Conservation (phyloP, 192 early-diverging fungal species). For the Umbelopsis isabellina region DNA sequence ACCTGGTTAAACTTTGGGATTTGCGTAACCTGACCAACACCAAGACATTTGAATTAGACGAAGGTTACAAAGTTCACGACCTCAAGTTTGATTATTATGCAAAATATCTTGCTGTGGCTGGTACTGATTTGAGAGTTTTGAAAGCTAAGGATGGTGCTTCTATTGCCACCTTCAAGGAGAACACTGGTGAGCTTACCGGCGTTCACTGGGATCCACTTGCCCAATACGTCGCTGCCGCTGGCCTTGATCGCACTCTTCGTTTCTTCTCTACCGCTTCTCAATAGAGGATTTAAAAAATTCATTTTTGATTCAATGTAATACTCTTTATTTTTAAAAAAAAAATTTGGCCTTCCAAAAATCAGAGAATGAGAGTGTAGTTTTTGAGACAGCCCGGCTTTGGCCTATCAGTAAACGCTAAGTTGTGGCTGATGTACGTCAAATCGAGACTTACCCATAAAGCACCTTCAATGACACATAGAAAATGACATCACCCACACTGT, state of each 20-base stretch:
- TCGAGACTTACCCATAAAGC: too few species aligned
- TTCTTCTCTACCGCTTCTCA: slow-evolving; percentile 48
- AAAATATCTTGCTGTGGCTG: slow-evolving; percentile 81
- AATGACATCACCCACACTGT: too few species aligned
- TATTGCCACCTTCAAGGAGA: slow-evolving; percentile 52
- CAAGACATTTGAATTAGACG: slow-evolving; percentile 67
- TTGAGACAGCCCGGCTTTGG: too few species aligned
- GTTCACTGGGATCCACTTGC: slow-evolving; percentile 62
- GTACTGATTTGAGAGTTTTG: slow-evolving; percentile 59
- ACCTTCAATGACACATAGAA: too few species aligned
- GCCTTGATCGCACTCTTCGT: slow-evolving; percentile 62
- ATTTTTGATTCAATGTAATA: slow-evolving; percentile 21
- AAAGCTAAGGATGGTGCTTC: slow-evolving; percentile 72
- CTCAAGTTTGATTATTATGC: slow-evolving; percentile 84
- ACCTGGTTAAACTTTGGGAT: slow-evolving; percentile 91
- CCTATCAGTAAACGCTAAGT: too few species aligned
- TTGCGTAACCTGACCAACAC: slow-evolving; percentile 81
- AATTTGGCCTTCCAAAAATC: too few species aligned
- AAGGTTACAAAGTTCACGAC: slow-evolving; percentile 55
- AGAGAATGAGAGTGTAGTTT: too few species aligned
- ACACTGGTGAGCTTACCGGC: slow-evolving; percentile 55
- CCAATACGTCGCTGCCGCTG: slow-evolving; percentile 53
- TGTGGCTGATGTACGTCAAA: too few species aligned
- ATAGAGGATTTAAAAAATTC: slow-evolving; percentile 16
- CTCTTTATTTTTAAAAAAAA: neutral